Evolutionary conservation across 768 basidiomycete genomes (phyloP), one percentile per base, ranked within the genome.

Genomic region (Lentinula boryana): DNA sequence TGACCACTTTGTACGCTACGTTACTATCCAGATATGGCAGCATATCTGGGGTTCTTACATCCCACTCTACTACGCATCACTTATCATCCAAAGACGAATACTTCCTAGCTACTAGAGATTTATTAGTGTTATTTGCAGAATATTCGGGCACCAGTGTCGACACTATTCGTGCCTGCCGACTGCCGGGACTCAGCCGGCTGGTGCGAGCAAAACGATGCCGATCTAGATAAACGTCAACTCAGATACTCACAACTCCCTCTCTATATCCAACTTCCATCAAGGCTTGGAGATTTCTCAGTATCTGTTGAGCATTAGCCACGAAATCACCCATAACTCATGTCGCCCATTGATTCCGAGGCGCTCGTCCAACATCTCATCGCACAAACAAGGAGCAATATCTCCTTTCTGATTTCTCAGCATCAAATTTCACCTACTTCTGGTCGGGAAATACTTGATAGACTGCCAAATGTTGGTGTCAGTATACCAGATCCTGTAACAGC

Each of bases 341-440:
- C 18, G 4, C 23, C 32, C 10, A 27, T 60, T 8, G 50, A 60
- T 18, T 32, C 44, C 5, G 32, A 32, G 12, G 84, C 83, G 33
- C 75, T 88, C 40, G 75, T 89, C 1, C 76, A 80, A 1, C 88
- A 87, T 65, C 71, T 88, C 60, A 69, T 86, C 57, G 76, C 77
- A 55, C 85, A 85, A 64, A 75, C 86, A 52, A 77, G 84, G 64
- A 72, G 76, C 51, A 81, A 87, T 60, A 74, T 88, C 27, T 72
- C 81, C 21, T 86, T 88, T 65, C 74, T 88, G 13, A 77, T 79
- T 7, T 72, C 77, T 0, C 82, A 87, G 67, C 76, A 78, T 62
- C 78, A 84, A 59, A 75, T 88, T 49, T 76, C 82, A 1, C 66
- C 74, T 4, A 69, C 72, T 1, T 85, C 85, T 65, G 83, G 80